Conservation (phyloP, 441 rosid genomes). For the Eutrema salsugineum region DNA sequence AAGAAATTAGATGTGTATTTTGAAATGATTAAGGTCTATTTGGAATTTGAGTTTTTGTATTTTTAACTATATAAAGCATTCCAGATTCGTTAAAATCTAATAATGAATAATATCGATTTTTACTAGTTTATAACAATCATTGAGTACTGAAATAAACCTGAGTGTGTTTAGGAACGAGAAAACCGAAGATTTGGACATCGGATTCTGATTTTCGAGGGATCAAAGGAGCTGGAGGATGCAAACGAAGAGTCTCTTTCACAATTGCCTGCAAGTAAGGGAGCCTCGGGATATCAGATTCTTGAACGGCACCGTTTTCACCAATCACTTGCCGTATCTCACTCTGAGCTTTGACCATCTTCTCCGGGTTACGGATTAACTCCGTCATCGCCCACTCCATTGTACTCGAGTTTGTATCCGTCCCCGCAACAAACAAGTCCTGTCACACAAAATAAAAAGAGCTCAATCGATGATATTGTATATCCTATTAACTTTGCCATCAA, state of each 20-base stretch:
- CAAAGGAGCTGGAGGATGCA: constrained; percentile 23
- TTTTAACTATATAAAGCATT: no score
- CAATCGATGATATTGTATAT: background rate
- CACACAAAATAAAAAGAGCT: background rate
- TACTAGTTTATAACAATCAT: no score
- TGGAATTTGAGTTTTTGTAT: no score
- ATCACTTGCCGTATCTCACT: constrained; percentile 19
- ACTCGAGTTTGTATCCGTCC: constrained; percentile 53
- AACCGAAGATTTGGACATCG: constrained; percentile 16
- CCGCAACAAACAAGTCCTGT: constrained; percentile 40
- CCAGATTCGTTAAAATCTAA: no score
- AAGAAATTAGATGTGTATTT: no score
- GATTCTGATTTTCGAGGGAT: constrained; percentile 23
- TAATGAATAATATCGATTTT: no score
- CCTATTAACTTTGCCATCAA: no score
- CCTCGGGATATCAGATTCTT: constrained; percentile 6
- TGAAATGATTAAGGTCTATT: no score
- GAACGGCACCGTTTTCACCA: constrained; percentile 5
- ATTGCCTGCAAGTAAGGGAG: constrained; percentile 21
- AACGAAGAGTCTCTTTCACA: constrained; percentile 23
- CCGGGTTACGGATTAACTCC: constrained; percentile 47
- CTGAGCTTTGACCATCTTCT: constrained; percentile 23
- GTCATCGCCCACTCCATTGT: constrained; percentile 73
- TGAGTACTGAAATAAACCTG: background rate
- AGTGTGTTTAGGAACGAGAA: constrained; percentile 1